These are phyloP conservation scores for Penicillium coffeae DNA, from an alignment of 495 filamentous ascomycete genomes.

Conservation along the genomic window DNA sequence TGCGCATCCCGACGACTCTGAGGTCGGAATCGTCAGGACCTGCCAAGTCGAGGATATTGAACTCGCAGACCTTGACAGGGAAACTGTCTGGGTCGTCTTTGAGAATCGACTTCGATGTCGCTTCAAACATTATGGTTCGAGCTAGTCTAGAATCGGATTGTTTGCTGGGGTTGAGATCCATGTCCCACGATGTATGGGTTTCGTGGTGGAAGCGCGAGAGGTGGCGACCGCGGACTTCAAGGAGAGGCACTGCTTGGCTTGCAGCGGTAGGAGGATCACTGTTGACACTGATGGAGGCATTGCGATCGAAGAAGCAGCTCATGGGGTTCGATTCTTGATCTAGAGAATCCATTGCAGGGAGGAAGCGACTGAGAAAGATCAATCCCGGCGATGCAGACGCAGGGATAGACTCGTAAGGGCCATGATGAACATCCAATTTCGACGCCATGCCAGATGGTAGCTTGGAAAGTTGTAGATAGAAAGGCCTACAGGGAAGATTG, in stretches of 20 bases:
- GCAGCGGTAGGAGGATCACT: constrained; percentile 12
- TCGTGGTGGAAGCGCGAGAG: constrained; percentile 15
- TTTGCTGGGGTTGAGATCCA: constrained; percentile 7
- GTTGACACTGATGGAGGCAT: constrained; percentile 15
- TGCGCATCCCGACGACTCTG: constrained; percentile 21
- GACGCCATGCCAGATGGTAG: too few relatives aligned
- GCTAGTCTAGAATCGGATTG: constrained; percentile 1
- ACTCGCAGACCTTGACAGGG: constrained; percentile 15
- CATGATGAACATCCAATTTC: constrained; percentile 13
- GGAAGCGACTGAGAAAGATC: constrained; percentile 17
- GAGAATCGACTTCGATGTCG: constrained; percentile 18
- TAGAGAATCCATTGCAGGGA: constrained; percentile 20
- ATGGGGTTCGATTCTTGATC: constrained; percentile 6
- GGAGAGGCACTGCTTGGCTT: constrained; percentile 8
- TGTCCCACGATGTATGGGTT: constrained; percentile 24
- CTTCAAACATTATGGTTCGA: constrained; percentile 25
- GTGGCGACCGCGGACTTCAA: constrained; percentile 17
- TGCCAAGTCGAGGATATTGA: constrained; percentile 22
- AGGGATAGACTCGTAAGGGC: constrained; percentile 17
- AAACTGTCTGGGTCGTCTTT: constrained; percentile 22
- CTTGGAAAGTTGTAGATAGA: too few relatives aligned
- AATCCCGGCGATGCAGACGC: constrained; percentile 16
- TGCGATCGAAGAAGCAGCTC: constrained; percentile 13
- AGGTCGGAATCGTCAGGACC: constrained; percentile 5
- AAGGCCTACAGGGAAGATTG: too few relatives aligned